Evolutionary conservation across 768 basidiomycete genomes (phyloP), one percentile per base, ranked within the genome.

Genomic region (Termitomyces eurrhizus): DNA sequence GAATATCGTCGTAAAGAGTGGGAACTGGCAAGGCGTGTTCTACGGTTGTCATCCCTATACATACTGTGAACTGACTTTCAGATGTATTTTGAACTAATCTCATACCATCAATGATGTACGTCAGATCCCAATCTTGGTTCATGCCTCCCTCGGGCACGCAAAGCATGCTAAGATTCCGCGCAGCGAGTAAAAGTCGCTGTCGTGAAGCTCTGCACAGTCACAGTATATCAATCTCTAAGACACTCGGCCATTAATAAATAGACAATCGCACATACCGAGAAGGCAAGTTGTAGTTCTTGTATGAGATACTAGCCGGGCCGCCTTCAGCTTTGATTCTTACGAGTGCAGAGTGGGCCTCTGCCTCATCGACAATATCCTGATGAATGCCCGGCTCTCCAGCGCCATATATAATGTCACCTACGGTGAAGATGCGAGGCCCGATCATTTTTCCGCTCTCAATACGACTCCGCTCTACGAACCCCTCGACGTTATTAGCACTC

Each of bases 121-220:
- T 89, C 64, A 84, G 70, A 65, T 90, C 88, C 89, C 89, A 91
- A 65, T 91, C 89, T 33, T 78, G 84, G 67, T 88, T 89, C 88
- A 89, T 89, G 9, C 89, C 89, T 42, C 88, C 89, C 71, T 90
- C 89, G 0, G 89, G 88, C 5, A 90, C 83, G 60, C 87, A 88
- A 13, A 87, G 75, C 88, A 90, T 87, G 39, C 79, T 80, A 46
- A 89, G 67, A 61, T 87, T 80, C 37, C 78, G 77, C 12, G 87
- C 87, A 41, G 83, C 84, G 13, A 80, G 74, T 26, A 90, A 72
- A 52, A 90, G 72, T 36, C 88, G 75, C 67, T 90, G 89, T 14
- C 89, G 78, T 16, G 89, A 86, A 33, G 88, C 87, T 18, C 86
- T 84, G 59, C 5, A 35, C 21, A 21, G 21, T 21, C 21, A 4